Evolutionary conservation across 2,329 filamentous ascomycete species (phyloP), one percentile per base, ranked within the genome.

Genomic region (Onygenales sp.): DNA sequence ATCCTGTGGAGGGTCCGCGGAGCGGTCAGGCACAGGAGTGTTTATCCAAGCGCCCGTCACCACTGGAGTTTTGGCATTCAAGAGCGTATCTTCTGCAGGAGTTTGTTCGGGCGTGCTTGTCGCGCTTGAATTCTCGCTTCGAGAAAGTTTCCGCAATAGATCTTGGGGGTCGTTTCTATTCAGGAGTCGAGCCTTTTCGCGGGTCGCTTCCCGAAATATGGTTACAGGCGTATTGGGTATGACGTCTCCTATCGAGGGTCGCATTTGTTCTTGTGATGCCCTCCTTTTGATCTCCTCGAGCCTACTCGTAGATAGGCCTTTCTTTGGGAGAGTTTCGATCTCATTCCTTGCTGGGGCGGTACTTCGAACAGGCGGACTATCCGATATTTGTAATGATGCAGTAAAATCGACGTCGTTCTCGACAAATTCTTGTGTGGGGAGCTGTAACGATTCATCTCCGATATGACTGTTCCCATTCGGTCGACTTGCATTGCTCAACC

Each of bases 1-100:
- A 45, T 67, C 57, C 60, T 32, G 31, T 6, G 59, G 61, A 21
- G 60, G 53, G 14, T 63, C 55, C 6, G 60, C 46, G 32, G 62
- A 57, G 34, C 65, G 64, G 51, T 73, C 70, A 10, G 72, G 70
- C 58, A 74, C 60, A 3, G 74, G 73, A 1, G 73, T 76, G 57
- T 76, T 72, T 36, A 74, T 69, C 71, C 72, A 76, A 2, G 71
- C 72, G 10, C 73, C 73, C 14, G 67, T 68, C 8, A 74, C 71
- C 39, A 69, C 64, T 2, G 73, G 73, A 1, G 73, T 76, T 56
- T 74, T 72, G 36, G 69, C 66, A 37, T 70, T 69, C 17, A 70
- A 63, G n/a, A 56, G 52, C 31, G 59, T 63, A 11, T 62, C 60
- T 34, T 66, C 60, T 11, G 61, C 59, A 5, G 60, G 49, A 51